Conservation (phyloP, 2,329 filamentous ascomycete genomes). For the Fusarium sp. region DNA sequence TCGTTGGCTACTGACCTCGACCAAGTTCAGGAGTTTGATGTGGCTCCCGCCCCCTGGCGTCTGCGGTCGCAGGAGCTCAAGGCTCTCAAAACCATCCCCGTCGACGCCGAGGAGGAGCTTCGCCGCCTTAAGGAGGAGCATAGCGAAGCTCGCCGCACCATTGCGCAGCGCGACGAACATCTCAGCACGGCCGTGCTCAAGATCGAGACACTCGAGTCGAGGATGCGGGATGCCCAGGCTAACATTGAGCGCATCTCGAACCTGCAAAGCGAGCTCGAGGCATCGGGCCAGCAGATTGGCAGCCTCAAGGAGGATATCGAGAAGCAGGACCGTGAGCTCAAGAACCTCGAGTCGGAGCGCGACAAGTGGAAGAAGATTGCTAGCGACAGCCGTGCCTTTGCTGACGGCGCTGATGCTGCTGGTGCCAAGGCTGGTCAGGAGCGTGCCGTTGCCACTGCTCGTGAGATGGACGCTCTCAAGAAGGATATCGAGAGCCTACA, state of each 20-base stretch:
- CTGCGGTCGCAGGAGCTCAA: conserved; percentile 84
- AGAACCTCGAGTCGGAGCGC: conserved; percentile 71
- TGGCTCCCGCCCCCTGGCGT: conserved; percentile 81
- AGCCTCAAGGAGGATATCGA: conserved; percentile 72
- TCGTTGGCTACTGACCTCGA: conserved; percentile 76
- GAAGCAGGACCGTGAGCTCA: conserved; percentile 74
- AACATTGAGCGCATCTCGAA: conserved; percentile 77
- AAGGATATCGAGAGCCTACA: conserved; percentile 73
- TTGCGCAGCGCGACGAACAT: conserved; percentile 80
- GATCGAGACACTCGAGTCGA: conserved; percentile 90
- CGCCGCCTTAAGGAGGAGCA: conserved; percentile 83
- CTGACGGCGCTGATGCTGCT: conserved; percentile 62
- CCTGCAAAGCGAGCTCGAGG: conserved; percentile 69
- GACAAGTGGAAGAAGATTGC: conserved; percentile 79
- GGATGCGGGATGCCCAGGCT: conserved; percentile 84
- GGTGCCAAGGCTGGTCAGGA: conserved; percentile 70
- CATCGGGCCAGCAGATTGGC: conserved; percentile 60
- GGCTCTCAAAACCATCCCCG: conserved; percentile 80
- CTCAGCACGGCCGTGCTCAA: conserved; percentile 90
- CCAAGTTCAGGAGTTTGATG: conserved; percentile 83
- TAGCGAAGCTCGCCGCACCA: conserved; percentile 77
- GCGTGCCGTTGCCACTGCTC: conserved; percentile 74
- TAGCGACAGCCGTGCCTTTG: conserved; percentile 67
- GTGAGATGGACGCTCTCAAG: conserved; percentile 78
- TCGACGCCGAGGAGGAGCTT: conserved; percentile 88